phyloP scores from a whole-genome alignment of 73 alveolate genomes.

The Tetrahymena borealis region DNA sequence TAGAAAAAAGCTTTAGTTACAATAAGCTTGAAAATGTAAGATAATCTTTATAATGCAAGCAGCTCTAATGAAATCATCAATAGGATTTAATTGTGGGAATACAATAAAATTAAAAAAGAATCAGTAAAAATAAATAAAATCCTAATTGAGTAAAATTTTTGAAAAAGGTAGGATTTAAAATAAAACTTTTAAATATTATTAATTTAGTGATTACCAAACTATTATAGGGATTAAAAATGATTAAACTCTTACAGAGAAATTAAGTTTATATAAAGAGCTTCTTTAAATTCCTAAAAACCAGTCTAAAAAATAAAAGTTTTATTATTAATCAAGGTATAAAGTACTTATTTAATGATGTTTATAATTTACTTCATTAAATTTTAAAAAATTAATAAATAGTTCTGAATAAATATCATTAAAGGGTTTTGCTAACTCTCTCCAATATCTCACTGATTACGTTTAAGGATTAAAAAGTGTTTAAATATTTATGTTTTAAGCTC shows the following conservation, averaged over 20 bases:
- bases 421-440: not conserved
- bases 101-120: not conserved
- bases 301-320: not conserved
- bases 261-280: not conserved
- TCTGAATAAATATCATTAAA: not conserved
- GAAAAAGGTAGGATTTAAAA: too few relatives aligned
- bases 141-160: not conserved
- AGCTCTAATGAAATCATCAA: not conserved
- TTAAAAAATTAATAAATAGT: not conserved
- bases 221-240: not conserved
- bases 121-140: not conserved
- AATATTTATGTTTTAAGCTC: not conserved
- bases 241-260: not conserved
- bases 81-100: not conserved
- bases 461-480: not conserved
- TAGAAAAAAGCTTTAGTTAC: not conserved
- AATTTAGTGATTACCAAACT: not conserved
- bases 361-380: not conserved
- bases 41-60: not conserved
- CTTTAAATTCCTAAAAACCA: not conserved
- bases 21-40: not conserved
- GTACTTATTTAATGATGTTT: not conserved
- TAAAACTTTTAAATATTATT: too few relatives aligned
- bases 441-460: not conserved
- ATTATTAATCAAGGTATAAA: not conserved